Percentiles rank a stretch among this genome's conserved stretches.
Evolutionary conservation across 192 early-diverging fungal genomes (phyloP).

Genomic region (Irineochytrium annulatum): DNA sequence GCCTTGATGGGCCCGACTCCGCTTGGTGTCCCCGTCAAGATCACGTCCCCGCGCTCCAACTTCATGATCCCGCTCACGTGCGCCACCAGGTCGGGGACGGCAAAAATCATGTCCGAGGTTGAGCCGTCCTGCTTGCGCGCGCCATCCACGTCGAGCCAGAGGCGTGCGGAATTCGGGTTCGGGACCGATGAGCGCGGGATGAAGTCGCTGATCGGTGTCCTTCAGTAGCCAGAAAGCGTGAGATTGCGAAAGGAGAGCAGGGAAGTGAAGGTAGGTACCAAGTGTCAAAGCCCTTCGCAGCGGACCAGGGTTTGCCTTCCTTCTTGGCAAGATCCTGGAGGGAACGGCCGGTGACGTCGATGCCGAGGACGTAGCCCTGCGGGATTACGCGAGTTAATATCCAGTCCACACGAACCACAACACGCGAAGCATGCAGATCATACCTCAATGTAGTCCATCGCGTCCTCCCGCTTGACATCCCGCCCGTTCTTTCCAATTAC

Average conservation of each 20-base stretch:
- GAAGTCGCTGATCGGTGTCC: constrained; percentile 53
- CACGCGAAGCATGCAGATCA: too few relatives aligned
- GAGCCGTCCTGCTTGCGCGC: constrained; percentile 75
- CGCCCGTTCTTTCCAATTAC: constrained; percentile 80
- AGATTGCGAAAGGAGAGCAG: neutral
- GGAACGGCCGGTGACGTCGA: constrained; percentile 92
- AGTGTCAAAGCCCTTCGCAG: constrained; percentile 92
- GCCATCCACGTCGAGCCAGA: constrained; percentile 76
- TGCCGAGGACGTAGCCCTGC: constrained; percentile 81
- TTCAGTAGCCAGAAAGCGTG: neutral
- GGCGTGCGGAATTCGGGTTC: constrained; percentile 68
- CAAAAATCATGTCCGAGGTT: constrained; percentile 91
- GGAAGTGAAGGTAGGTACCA: constrained; percentile 36
- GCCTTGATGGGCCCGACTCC: constrained; percentile 79
- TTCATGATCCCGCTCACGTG: constrained; percentile 84
- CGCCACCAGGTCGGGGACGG: constrained; percentile 73
- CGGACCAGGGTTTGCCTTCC: constrained; percentile 81
- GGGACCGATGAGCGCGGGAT: constrained; percentile 64
- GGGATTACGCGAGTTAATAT: constrained; percentile 35
- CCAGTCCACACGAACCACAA: constrained; percentile 11
- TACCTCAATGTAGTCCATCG: constrained; percentile 57
- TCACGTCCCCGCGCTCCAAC: constrained; percentile 82
- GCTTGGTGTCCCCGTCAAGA: constrained; percentile 84
- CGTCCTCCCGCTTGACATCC: constrained; percentile 62
- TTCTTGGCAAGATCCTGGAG: constrained; percentile 82